phyloP scores from a whole-genome alignment of 257 asterid species.

The Solanum sitiens region DNA sequence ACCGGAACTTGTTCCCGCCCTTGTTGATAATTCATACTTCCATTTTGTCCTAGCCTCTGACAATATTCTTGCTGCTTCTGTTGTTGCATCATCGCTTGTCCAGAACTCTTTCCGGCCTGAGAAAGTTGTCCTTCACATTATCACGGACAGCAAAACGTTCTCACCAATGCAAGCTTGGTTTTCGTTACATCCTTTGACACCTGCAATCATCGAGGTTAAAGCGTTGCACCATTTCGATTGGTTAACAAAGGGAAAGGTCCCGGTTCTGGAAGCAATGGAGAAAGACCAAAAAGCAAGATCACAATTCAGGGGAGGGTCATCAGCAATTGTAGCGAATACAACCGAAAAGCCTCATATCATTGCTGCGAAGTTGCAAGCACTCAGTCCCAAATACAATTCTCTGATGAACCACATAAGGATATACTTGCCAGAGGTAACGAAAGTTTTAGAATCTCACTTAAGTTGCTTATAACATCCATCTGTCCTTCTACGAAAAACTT shows the following conservation, averaged over 20 bases:
- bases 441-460: not conserved
- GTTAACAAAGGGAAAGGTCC: constrained; percentile 87
- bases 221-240: constrained; percentile 90
- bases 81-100: constrained; percentile 82
- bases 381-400: constrained; percentile 91
- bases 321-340: constrained; percentile 73
- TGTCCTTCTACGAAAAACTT: not conserved
- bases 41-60: constrained; percentile 93
- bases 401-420: constrained; percentile 91
- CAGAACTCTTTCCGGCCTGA: constrained; percentile 62
- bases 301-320: constrained; percentile 87
- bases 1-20: constrained; percentile 74
- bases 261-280: constrained; percentile 95
- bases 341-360: constrained; percentile 67
- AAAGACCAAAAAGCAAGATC: constrained; percentile 80
- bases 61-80: constrained; percentile 87
- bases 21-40: constrained; percentile 71
- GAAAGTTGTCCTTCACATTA: constrained; percentile 63
- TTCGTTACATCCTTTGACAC: constrained; percentile 66
- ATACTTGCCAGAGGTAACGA: constrained; percentile 73
- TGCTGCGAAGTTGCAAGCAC: constrained; percentile 93
- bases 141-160: constrained; percentile 80
- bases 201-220: constrained; percentile 81
- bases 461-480: not conserved
- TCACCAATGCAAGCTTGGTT: constrained; percentile 98